These are phyloP conservation scores for Plasmodium coatneyi DNA, from an alignment of 169 alveolate genomes.

Conservation along the genomic window DNA sequence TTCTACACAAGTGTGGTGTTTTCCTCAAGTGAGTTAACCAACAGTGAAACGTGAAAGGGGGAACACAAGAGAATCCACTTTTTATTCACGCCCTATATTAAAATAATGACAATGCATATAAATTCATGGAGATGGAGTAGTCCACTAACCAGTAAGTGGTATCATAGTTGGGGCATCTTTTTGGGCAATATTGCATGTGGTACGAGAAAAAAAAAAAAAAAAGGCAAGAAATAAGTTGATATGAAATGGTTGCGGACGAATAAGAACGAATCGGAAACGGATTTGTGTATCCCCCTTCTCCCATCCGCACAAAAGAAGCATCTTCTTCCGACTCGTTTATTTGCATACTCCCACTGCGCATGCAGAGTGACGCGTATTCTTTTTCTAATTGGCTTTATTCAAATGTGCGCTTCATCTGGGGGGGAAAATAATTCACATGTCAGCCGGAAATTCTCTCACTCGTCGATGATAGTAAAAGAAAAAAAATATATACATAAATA, in stretches of 20 bases:
- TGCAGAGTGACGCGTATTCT: background rate
- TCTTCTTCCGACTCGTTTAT: background rate
- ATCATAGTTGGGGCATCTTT: background rate
- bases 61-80: background rate
- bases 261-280: background rate
- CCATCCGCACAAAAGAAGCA: background rate
- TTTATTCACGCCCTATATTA: background rate
- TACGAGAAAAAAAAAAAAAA: background rate
- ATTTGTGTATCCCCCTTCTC: background rate
- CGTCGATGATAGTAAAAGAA: background rate
- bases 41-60: background rate
- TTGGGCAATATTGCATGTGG: background rate
- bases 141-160: background rate
- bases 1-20: background rate
- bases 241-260: background rate
- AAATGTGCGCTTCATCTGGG: background rate
- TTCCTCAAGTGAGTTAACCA: background rate
- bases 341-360: background rate
- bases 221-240: background rate
- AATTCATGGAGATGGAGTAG: background rate
- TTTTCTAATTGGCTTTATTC: background rate
- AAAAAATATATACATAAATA: background rate
- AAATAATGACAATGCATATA: background rate
- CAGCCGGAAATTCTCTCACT: background rate
- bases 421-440: background rate